phyloP scores from a whole-genome alignment of 2,329 filamentous ascomycete species.

The Torrubiella hemipterigena region DNA sequence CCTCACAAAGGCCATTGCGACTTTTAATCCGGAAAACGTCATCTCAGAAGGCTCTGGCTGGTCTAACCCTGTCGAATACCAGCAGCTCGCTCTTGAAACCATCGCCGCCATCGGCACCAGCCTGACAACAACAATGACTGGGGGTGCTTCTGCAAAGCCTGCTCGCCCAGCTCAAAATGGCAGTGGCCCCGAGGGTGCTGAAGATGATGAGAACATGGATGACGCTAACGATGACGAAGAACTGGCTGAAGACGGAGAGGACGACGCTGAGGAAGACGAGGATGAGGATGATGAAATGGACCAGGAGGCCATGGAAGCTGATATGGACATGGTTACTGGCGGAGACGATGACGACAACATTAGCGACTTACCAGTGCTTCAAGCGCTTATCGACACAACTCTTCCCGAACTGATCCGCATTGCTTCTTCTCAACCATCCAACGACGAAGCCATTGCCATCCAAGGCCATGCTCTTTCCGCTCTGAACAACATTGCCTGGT shows the following conservation, averaged over 20 bases:
- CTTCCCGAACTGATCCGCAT: conserved; percentile 34
- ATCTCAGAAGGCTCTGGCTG: conserved; percentile 20
- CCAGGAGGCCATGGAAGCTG: conserved; percentile 45
- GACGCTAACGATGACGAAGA: conserved; percentile 20
- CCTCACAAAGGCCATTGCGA: conserved; percentile 19
- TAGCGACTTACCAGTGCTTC: conserved; percentile 42
- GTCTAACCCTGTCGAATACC: conserved; percentile 30
- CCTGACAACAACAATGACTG: conserved; percentile 37
- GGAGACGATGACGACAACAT: conserved; percentile 27
- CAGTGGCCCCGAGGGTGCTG: conserved; percentile 24
- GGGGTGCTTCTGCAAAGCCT: conserved; percentile 15
- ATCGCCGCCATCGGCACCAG: conserved; percentile 52
- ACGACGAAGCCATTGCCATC: conserved; percentile 30
- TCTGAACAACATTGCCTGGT: conserved; percentile 58
- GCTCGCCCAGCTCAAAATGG: conserved; percentile 1
- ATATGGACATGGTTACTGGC: conserved; percentile 53
- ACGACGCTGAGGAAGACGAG: conserved; percentile 23
- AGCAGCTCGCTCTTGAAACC: conserved; percentile 47
- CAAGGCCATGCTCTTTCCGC: conserved; percentile 44
- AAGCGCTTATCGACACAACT: conserved; percentile 22
- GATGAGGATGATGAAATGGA: conserved; percentile 41
- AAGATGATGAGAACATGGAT: conserved; percentile 26
- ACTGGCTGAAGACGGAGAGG: conserved; percentile 22
- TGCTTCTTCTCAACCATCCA: conserved; percentile 24
- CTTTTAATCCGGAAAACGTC: conserved; percentile 14